Evolutionary conservation across 768 basidiomycete species (phyloP).

Genomic region (Xerocomus potaroensis): DNA sequence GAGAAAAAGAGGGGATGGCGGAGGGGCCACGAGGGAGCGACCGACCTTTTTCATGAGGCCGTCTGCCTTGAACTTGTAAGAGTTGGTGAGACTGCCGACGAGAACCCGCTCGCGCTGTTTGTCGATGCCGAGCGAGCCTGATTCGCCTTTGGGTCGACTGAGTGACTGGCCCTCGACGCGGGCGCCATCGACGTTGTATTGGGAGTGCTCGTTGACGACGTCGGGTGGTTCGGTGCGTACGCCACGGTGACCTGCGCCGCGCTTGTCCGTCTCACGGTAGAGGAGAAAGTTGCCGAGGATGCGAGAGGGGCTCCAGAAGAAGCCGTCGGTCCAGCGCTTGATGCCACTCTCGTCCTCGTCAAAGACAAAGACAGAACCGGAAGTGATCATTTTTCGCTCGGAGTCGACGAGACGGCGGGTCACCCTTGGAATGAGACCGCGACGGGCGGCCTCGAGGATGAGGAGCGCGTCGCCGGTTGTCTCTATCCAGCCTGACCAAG

Average conservation of each 20-base stretch:
- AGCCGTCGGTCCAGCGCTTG: constrained; percentile 98
- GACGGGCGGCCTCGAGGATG: constrained; percentile 89
- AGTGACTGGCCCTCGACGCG: constrained; percentile 42
- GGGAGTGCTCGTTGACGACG: constrained; percentile 37
- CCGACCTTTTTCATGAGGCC: constrained; percentile 97
- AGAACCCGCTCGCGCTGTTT: constrained; percentile 75
- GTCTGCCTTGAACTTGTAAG: constrained; percentile 87
- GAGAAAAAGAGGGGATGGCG: constrained; percentile 22
- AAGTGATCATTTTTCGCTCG: constrained; percentile 89
- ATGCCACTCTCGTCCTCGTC: constrained; percentile 97
- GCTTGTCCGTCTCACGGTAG: constrained; percentile 91
- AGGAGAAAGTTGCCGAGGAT: constrained; percentile 94
- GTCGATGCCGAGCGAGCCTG: constrained; percentile 48
- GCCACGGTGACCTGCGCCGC: constrained; percentile 59
- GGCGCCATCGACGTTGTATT: constrained; percentile 33
- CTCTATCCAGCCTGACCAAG: constrained; percentile 93
- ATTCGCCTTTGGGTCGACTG: constrained; percentile 60
- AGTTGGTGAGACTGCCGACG: constrained; percentile 88
- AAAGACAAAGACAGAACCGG: constrained; percentile 94
- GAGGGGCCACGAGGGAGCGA: constrained; percentile 7
- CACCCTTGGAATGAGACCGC: constrained; percentile 87
- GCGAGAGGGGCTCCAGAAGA: constrained; percentile 90
- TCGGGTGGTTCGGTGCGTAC: constrained; percentile 40
- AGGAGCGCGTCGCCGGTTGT: constrained; percentile 94
- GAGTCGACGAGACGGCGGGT: constrained; percentile 89